Conservation (phyloP, 257 asterid species). For the Anisodus acutangulus region DNA sequence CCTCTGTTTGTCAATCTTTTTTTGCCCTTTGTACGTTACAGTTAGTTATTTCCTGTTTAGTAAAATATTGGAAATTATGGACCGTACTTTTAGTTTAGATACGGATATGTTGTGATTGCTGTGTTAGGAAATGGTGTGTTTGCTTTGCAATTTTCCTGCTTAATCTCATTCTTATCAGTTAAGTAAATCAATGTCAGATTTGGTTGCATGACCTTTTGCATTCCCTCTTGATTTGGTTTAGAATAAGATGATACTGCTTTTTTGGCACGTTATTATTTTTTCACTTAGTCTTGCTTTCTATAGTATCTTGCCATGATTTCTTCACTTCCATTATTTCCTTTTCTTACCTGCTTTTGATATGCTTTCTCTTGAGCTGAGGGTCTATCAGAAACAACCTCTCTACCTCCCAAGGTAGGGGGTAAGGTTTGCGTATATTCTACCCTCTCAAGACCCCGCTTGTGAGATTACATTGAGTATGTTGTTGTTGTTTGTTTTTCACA, state of each 20-base stretch:
- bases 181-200: neutral
- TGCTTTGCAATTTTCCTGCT: neutral
- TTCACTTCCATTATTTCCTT: too few relatives aligned
- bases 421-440: too few relatives aligned
- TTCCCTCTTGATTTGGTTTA: neutral
- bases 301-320: too few relatives aligned
- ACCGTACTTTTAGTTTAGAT: neutral
- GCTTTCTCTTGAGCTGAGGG: too few relatives aligned
- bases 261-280: neutral
- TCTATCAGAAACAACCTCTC: too few relatives aligned
- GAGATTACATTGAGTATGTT: too few relatives aligned
- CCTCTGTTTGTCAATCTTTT: neutral
- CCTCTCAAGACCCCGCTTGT: too few relatives aligned
- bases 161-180: slow-evolving; percentile 8
- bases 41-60: neutral
- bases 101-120: neutral
- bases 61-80: neutral
- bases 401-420: too few relatives aligned
- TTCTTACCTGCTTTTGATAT: too few relatives aligned
- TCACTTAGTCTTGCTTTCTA: too few relatives aligned
- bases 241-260: neutral
- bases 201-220: neutral
- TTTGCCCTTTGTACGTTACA: neutral
- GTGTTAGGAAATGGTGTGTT: neutral
- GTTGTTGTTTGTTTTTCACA: neutral